Evolutionary conservation across 2,329 filamentous ascomycete species (phyloP), one percentile per base, ranked within the genome.

Genomic region (Fusarium illudens): DNA sequence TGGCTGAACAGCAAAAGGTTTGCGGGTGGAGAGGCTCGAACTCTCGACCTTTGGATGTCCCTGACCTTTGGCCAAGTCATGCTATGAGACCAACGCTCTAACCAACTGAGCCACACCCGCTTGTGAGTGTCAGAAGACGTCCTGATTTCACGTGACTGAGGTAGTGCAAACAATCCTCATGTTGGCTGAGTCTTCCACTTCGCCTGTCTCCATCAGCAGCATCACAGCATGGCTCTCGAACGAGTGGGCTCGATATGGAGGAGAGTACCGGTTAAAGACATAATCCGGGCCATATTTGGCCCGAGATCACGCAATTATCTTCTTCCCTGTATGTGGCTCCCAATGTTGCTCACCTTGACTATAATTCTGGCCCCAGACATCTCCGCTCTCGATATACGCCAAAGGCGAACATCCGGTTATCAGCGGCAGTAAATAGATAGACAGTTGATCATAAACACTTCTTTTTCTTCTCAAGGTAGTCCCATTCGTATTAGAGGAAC

Each of bases 11-110:
- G 34, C 33, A 54, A 55, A 55, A 56, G 11, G 20, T 15, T 15
- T 66, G 64, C 67, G 64, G 60, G 50, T 60, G 55, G 64, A 56
- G 64, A 67, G 64, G 64, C 61, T 67, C 64, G 64, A 67, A 67
- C 64, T 67, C 64, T 67, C 64, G 64, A 67, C 64, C 64, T 67
- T 67, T 67, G 64, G 64, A 67, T 67, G 7, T 44, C 64, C 52
- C 64, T 44, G 39, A 59, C 50, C 42, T 67, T 15, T 2, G 61
- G 53, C 17, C 34, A 32, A 12, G 42, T 67, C 64, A 67, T 36
- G 30, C 20, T 67, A 67, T 67, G 64, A 67, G 64, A 67, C 64
- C 64, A 67, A 56, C 53, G 53, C 53, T 56, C 53, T 56, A 56
- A 34, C 39, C 53, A 56, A 56, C 53, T 56, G 53, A 67, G 64